Conservation (phyloP, 768 basidiomycete species). For the Scleroderma bovista region DNA sequence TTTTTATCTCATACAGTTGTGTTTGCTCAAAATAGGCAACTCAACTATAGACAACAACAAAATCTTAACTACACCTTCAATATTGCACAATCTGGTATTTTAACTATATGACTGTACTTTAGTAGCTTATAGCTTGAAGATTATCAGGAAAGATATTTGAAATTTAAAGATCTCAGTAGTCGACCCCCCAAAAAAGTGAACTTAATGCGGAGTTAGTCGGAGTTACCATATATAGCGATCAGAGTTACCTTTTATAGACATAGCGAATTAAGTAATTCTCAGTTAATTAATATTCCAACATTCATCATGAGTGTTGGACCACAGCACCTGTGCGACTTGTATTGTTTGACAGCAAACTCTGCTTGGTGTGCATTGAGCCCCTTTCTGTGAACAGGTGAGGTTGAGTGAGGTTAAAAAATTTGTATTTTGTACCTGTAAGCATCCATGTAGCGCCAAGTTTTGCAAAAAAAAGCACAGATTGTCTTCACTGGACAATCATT, state of each 20-base stretch:
- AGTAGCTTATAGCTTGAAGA: background rate
- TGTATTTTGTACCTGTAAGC: slow-evolving; percentile 9
- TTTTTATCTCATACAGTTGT: too few relatives aligned
- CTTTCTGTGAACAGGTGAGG: slow-evolving; percentile 1
- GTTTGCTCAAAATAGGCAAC: background rate
- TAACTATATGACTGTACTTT: background rate
- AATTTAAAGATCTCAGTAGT: slow-evolving; percentile 3
- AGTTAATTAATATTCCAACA: background rate
- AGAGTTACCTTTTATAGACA: background rate
- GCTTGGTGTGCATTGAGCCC: slow-evolving; percentile 8
- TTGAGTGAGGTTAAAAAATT: background rate
- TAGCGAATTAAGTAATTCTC: background rate
- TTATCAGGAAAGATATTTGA: background rate
- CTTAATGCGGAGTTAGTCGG: background rate
- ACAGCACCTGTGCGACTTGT: slow-evolving; percentile 9
- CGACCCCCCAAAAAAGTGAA: background rate
- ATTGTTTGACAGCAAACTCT: slow-evolving; percentile 13
- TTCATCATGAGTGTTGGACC: slow-evolving; percentile 1
- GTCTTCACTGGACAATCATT: slow-evolving; percentile 10
- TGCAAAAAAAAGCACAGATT: slow-evolving; percentile 10
- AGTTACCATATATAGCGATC: background rate
- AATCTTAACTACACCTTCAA: background rate
- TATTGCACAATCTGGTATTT: background rate
- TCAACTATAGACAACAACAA: background rate
- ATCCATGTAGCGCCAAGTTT: slow-evolving; percentile 7